These are phyloP conservation scores for Fusarium tjaetaba DNA, from an alignment of 2,329 filamentous ascomycete species.

Conservation along the genomic window DNA sequence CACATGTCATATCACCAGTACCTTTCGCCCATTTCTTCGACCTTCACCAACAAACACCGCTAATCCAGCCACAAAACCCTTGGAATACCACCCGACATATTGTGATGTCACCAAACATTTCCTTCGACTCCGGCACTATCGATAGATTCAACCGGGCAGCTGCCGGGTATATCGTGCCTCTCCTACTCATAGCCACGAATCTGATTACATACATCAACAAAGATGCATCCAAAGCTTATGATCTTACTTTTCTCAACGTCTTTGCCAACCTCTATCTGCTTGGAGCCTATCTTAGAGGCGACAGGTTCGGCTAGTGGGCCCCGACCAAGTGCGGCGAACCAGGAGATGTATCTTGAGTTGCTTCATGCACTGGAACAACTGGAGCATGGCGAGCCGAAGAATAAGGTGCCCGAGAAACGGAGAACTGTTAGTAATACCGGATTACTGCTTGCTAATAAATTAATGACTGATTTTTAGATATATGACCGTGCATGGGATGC, in stretches of 20 bases:
- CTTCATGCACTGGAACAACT: neutral
- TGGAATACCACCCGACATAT: neutral
- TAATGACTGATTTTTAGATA: neutral
- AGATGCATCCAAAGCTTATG: neutral
- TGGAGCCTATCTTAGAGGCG: neutral
- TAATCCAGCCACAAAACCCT: neutral
- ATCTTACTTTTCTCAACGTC: neutral
- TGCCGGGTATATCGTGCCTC: neutral
- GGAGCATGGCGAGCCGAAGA: neutral
- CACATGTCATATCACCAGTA: neutral
- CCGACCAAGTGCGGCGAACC: neutral
- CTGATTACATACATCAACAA: neutral
- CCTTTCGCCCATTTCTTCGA: neutral
- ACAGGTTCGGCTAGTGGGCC: neutral
- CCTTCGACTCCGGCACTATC: neutral
- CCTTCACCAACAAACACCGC: neutral
- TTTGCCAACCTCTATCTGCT: neutral
- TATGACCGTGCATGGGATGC: neutral
- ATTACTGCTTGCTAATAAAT: rapidly evolving
- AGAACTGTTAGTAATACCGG: neutral
- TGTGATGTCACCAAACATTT: neutral
- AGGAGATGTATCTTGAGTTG: neutral
- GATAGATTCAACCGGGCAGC: neutral
- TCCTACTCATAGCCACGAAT: neutral
- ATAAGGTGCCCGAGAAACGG: neutral